Evolutionary conservation across 495 filamentous ascomycete species (phyloP).

Genomic region (Bryoglossum gracile): DNA sequence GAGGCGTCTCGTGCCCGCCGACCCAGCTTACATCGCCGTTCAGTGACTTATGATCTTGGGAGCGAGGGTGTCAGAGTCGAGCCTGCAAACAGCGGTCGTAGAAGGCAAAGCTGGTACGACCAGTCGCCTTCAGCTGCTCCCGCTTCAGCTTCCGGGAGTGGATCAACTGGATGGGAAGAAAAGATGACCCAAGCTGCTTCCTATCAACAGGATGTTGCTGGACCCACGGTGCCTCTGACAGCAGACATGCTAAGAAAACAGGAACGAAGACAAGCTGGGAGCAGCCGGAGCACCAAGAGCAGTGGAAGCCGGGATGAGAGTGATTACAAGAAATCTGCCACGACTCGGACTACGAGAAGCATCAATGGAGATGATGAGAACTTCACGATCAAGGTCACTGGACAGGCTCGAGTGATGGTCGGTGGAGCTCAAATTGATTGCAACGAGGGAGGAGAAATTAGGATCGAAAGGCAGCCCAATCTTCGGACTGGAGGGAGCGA

Average conservation of each 20-base stretch:
- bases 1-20: slow-evolving; percentile 18
- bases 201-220: slow-evolving; percentile 45
- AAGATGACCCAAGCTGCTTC: slow-evolving; percentile 37
- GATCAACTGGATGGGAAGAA: slow-evolving; percentile 33
- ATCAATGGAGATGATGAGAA: slow-evolving; percentile 39
- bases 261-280: slow-evolving; percentile 31
- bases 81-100: slow-evolving; percentile 18
- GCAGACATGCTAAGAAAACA: slow-evolving; percentile 40
- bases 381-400: slow-evolving; percentile 43
- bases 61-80: slow-evolving; percentile 20
- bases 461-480: slow-evolving; percentile 30
- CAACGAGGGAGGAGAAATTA: slow-evolving; percentile 44
- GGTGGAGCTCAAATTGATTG: slow-evolving; percentile 47
- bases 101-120: slow-evolving; percentile 20
- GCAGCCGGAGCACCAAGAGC: slow-evolving; percentile 46
- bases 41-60: slow-evolving; percentile 18
- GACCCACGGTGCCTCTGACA: slow-evolving; percentile 38
- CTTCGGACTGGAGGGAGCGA: slow-evolving; percentile 20
- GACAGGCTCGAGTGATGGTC: slow-evolving; percentile 24
- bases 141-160: not conserved
- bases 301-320: slow-evolving; percentile 49
- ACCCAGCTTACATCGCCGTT: slow-evolving; percentile 15
- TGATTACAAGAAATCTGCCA: slow-evolving; percentile 46
- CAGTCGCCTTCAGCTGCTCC: slow-evolving; percentile 21
- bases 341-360: slow-evolving; percentile 46